Percentiles rank a stretch among this genome's conserved stretches.
These are phyloP conservation scores for Platanthera zijinensis DNA, from an alignment of 106 monocot genomes.

Conservation along the genomic window DNA sequence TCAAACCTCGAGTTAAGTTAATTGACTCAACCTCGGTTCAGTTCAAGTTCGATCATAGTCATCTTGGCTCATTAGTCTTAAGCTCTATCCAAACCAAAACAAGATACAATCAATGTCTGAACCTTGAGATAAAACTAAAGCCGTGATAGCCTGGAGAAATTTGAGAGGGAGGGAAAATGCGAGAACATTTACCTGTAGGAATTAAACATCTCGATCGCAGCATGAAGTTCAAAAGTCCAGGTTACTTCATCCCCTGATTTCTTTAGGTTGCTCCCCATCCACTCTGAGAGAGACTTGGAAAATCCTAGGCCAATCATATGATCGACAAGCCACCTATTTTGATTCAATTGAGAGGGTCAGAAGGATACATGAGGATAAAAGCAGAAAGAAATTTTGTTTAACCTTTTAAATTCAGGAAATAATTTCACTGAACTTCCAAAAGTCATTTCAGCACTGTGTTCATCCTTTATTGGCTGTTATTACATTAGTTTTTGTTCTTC, in stretches of 20 bases:
- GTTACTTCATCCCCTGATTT: conserved; percentile 49
- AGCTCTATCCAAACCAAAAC: too few relatives aligned
- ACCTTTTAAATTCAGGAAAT: too few relatives aligned
- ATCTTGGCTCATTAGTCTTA: too few relatives aligned
- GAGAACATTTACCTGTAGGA: conserved; percentile 53
- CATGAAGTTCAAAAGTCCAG: conserved; percentile 84
- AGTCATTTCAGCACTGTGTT: neutral
- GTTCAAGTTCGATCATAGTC: too few relatives aligned
- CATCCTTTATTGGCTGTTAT: neutral
- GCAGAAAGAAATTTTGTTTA: neutral
- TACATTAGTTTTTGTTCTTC: neutral
- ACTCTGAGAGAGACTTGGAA: conserved; percentile 76
- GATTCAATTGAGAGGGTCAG: neutral
- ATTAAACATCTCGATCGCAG: conserved; percentile 74
- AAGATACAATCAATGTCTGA: too few relatives aligned
- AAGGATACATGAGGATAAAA: neutral
- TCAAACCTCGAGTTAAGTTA: too few relatives aligned
- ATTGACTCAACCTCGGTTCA: too few relatives aligned
- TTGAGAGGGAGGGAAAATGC: neutral
- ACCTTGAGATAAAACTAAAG: too few relatives aligned
- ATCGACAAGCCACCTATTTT: conserved; percentile 84
- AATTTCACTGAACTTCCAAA: neutral
- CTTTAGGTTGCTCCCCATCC: conserved; percentile 91
- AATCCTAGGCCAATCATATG: conserved; percentile 76
- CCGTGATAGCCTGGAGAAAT: neutral